Conservation (phyloP, 495 filamentous ascomycete species). For the Podospora anserina region DNA sequence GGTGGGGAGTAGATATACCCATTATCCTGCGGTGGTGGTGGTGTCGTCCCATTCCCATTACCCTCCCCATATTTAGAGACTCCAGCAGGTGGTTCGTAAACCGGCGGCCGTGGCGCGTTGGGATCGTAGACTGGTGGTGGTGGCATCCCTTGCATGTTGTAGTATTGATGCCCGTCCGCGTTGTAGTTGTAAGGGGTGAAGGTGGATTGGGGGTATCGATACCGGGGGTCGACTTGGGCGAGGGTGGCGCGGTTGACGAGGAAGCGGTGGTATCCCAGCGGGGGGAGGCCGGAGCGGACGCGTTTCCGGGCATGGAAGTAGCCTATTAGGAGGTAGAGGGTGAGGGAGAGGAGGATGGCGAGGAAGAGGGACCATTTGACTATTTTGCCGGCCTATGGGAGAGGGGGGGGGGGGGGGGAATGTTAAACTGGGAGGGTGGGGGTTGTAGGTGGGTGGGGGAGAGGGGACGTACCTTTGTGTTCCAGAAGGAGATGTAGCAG, state of each 20-base stretch:
- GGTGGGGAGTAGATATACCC: constrained; percentile 41
- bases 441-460: not conserved
- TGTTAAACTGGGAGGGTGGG: too few relatives aligned
- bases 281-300: constrained; percentile 56
- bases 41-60: constrained; percentile 39
- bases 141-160: constrained; percentile 58
- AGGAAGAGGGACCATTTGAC: constrained; percentile 70
- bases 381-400: constrained; percentile 52
- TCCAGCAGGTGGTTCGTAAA: constrained; percentile 53
- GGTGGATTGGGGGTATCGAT: constrained; percentile 40
- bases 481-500: constrained; percentile 45
- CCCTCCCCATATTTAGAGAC: constrained; percentile 55
- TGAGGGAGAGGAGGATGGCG: constrained; percentile 47
- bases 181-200: constrained; percentile 22
- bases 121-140: constrained; percentile 54
- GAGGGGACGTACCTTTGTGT: constrained; percentile 32
- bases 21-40: constrained; percentile 1
- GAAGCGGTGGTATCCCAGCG: constrained; percentile 68
- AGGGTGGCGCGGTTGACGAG: constrained; percentile 56
- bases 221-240: constrained; percentile 52
- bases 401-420: not conserved
- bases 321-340: constrained; percentile 56
- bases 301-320: constrained; percentile 65
- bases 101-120: constrained; percentile 47
- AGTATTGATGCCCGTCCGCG: constrained; percentile 20